A percentile compares a stretch with the other conserved stretches of the same genome.
Evolutionary conservation across 2,329 filamentous ascomycete species (phyloP).

Genomic region (Diplocarpon mali): DNA sequence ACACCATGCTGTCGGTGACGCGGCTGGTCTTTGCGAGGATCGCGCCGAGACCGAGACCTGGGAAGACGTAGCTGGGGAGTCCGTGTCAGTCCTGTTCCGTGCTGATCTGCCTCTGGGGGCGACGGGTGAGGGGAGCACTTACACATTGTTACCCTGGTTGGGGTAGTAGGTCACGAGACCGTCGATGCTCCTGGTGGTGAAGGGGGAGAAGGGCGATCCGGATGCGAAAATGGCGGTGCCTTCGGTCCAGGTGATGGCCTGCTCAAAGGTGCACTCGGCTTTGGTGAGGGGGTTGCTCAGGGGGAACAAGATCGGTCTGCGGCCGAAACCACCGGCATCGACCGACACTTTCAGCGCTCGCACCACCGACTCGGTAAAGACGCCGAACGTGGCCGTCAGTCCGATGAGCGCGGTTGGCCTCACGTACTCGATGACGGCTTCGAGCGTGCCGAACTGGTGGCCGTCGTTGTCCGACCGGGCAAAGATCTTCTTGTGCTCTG

Average conservation of each 20-base stretch:
- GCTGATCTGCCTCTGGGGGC: too few relatives aligned
- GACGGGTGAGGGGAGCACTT: too few relatives aligned
- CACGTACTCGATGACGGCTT: conserved; percentile 88
- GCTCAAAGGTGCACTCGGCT: conserved; percentile 95
- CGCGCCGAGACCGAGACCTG: conserved; percentile 84
- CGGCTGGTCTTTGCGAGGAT: conserved; percentile 81
- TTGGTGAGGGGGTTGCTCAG: conserved; percentile 94
- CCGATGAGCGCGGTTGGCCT: conserved; percentile 92
- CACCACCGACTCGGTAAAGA: conserved; percentile 83
- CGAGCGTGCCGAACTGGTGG: conserved; percentile 65
- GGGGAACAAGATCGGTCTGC: conserved; percentile 85
- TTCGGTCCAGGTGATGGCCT: conserved; percentile 82
- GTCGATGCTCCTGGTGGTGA: conserved; percentile 52
- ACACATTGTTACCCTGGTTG: conserved; percentile 76
- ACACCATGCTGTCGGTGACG: conserved; percentile 93
- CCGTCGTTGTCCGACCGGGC: conserved; percentile 53
- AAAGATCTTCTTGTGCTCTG: conserved; percentile 76
- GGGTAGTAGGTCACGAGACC: conserved; percentile 58
- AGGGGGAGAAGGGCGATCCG: conserved; percentile 77
- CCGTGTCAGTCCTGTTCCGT: too few relatives aligned
- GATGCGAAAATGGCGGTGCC: conserved; percentile 89
- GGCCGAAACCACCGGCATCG: conserved; percentile 53
- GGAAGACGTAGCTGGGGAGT: conserved; percentile 98
- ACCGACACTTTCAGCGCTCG: conserved; percentile 55
- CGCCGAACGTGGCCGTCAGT: conserved; percentile 84